Percentiles rank a stretch among this genome's conserved stretches.
Conservation (phyloP, 2,329 filamentous ascomycete genomes). For the Aspergillus jensenii region DNA sequence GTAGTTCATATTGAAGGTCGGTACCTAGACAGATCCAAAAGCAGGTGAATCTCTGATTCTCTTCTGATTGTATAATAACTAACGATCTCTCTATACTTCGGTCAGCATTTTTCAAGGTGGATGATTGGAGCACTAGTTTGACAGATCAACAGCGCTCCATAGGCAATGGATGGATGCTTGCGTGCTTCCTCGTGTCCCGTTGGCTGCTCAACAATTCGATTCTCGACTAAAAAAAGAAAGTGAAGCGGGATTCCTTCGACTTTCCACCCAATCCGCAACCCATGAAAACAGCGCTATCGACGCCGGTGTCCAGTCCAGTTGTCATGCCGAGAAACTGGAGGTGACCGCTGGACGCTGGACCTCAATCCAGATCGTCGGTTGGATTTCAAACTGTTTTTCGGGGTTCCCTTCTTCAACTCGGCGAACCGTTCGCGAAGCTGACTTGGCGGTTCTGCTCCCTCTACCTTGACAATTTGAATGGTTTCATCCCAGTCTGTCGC, state of each 20-base stretch:
- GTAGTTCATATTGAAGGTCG: too few relatives aligned
- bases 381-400: background rate
- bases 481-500: background rate
- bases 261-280: slow-evolving; percentile 1
- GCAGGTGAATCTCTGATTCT: too few relatives aligned
- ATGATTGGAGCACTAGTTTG: background rate
- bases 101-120: background rate
- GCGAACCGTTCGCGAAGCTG: background rate
- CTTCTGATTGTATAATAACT: too few relatives aligned
- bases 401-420: background rate
- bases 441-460: background rate
- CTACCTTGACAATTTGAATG: background rate
- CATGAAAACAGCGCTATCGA: background rate
- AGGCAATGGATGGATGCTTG: background rate
- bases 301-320: background rate
- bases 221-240: slow-evolving; percentile 6
- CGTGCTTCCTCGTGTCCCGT: background rate
- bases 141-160: background rate
- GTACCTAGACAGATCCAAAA: too few relatives aligned
- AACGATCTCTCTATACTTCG: background rate
- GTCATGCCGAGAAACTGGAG: background rate
- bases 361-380: background rate
- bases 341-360: background rate
- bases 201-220: background rate
- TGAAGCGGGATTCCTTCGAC: slow-evolving; percentile 8